Conservation (phyloP, 768 basidiomycete species). For the Agaricus blazei region DNA sequence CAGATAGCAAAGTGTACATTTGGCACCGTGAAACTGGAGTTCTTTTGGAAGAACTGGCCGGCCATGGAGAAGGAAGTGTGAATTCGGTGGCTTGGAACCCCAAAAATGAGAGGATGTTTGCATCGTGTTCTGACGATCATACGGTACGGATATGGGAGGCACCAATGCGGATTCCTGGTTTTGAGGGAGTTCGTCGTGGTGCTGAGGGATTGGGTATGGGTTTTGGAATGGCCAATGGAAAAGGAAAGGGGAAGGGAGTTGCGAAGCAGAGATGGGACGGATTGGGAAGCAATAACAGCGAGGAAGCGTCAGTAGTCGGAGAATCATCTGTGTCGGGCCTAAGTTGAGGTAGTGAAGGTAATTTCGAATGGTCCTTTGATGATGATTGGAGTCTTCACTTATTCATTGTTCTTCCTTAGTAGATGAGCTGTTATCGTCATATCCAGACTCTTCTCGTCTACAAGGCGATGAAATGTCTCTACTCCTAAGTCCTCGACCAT, state of each 20-base stretch:
- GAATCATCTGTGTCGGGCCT: neutral
- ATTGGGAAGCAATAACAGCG: neutral
- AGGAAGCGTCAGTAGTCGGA: neutral
- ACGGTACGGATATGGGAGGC: constrained; percentile 91
- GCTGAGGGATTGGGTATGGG: neutral
- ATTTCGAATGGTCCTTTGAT: neutral
- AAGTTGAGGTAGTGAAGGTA: neutral
- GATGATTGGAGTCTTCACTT: no score
- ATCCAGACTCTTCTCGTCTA: neutral
- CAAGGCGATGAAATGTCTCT: neutral
- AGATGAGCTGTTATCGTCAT: neutral
- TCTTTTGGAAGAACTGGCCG: constrained; percentile 81
- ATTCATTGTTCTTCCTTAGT: neutral
- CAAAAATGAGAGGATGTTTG: constrained; percentile 84
- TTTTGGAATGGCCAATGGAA: constrained; percentile 6
- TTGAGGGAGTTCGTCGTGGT: neutral
- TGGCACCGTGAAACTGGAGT: constrained; percentile 88
- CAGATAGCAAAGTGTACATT: constrained; percentile 91
- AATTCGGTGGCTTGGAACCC: constrained; percentile 98
- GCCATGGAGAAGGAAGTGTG: constrained; percentile 86
- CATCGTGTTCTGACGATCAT: constrained; percentile 90
- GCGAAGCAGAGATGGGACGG: neutral
- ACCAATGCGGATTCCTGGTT: constrained; percentile 13
- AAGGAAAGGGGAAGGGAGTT: constrained; percentile 1
- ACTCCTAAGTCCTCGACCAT: neutral